These are phyloP conservation scores for Zychaea mexicana DNA, from an alignment of 371 early-diverging fungal species.

Conservation along the genomic window DNA sequence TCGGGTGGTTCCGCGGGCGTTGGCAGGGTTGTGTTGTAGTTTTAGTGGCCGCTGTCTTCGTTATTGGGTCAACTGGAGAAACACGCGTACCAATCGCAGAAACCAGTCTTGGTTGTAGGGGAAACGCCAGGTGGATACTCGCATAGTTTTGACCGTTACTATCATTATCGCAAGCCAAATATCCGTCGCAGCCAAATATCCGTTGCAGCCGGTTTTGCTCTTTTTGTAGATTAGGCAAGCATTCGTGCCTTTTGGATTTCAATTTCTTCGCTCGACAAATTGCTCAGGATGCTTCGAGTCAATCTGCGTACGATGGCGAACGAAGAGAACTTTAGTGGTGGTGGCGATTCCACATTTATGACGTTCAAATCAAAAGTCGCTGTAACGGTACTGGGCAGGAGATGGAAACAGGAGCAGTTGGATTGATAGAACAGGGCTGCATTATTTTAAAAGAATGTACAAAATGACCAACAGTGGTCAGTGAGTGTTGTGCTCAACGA, in stretches of 20 bases:
- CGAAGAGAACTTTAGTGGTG: constrained; percentile 17
- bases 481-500: not conserved
- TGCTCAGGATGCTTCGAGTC: constrained; percentile 12
- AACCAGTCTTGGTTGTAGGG: not conserved
- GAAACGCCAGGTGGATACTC: constrained; percentile 18
- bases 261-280: constrained; percentile 14
- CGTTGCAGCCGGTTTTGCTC: constrained; percentile 16
- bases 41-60: too few species aligned
- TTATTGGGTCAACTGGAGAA: too few species aligned
- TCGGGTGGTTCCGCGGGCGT: constrained; percentile 7
- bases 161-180: constrained; percentile 5
- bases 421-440: not conserved
- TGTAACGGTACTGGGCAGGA: too few species aligned
- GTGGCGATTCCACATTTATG: constrained; percentile 12
- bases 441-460: not conserved
- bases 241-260: constrained; percentile 11
- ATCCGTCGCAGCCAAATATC: constrained; percentile 31
- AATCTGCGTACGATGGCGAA: constrained; percentile 18
- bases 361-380: too few species aligned
- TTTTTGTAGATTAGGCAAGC: constrained; percentile 20
- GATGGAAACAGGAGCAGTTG: not conserved
- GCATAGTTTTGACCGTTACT: constrained; percentile 6
- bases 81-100: too few species aligned
- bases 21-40: not conserved
- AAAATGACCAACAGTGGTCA: not conserved